phyloP scores from a whole-genome alignment of 768 basidiomycete genomes.

The Podaxis sp. region DNA sequence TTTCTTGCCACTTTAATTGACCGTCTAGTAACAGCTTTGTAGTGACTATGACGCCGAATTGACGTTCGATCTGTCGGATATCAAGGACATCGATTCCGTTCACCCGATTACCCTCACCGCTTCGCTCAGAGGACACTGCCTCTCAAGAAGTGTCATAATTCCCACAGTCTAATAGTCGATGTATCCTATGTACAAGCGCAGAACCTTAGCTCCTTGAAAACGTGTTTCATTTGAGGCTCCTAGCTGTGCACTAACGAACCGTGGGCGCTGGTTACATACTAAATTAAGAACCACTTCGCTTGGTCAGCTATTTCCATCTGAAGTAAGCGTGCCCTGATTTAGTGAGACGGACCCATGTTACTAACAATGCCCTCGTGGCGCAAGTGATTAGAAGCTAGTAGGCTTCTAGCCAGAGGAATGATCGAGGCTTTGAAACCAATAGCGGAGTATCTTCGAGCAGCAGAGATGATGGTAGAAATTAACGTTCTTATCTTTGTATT shows the following conservation, averaged over 20 bases:
- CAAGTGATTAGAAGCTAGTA: no score
- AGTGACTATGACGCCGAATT: background rate
- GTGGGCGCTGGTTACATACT: background rate
- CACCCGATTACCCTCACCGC: background rate
- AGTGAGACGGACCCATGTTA: no score
- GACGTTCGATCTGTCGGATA: background rate
- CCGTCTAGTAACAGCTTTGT: background rate
- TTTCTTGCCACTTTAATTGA: background rate
- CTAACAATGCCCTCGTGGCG: no score
- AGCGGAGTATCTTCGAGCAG: no score
- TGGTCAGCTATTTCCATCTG: background rate
- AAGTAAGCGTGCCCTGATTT: no score
- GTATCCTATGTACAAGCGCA: background rate
- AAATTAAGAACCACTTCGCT: background rate
- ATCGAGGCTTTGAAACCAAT: no score
- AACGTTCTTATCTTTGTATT: no score
- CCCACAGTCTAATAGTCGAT: background rate
- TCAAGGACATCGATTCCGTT: background rate
- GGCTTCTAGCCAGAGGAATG: no score
- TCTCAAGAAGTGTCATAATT: background rate
- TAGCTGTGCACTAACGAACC: background rate
- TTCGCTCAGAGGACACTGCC: background rate
- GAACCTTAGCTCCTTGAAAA: background rate
- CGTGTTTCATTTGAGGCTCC: background rate
- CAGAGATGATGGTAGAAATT: no score